Percentiles rank a stretch among this genome's conserved stretches.
Conservation (phyloP, 352 stramenopile genomes). For the Globisporangium paddicum region DNA sequence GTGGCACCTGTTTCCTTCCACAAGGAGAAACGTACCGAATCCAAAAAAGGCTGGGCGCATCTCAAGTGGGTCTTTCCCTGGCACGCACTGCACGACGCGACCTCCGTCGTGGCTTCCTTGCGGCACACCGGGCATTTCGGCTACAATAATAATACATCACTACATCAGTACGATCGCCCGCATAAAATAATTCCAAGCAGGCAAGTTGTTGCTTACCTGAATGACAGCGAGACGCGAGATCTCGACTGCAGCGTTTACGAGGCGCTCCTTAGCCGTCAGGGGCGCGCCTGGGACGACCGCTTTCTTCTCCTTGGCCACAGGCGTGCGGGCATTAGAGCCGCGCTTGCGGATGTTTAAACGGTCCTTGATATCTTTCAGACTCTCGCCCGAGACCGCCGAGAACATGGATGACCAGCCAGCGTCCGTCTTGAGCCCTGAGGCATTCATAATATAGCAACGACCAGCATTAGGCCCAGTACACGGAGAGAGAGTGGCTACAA, state of each 20-base stretch:
- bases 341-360: slow-evolving; percentile 67
- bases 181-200: not conserved
- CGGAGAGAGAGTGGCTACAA: not conserved
- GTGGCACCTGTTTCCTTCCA: too few relatives aligned
- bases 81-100: slow-evolving; percentile 48
- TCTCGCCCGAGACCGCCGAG: slow-evolving; percentile 52
- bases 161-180: not conserved
- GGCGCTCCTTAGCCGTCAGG: slow-evolving; percentile 19
- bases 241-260: slow-evolving; percentile 16
- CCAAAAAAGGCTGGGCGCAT: slow-evolving; percentile 33
- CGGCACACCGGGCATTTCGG: slow-evolving; percentile 39
- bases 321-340: slow-evolving; percentile 47
- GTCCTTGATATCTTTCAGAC: slow-evolving; percentile 79
- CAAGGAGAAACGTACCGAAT: slow-evolving; percentile 21
- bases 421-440: slow-evolving; percentile 60
- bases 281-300: slow-evolving; percentile 13
- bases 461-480: not conserved
- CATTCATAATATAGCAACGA: not conserved
- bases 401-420: slow-evolving; percentile 82
- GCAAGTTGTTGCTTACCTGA: not conserved
- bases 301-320: slow-evolving; percentile 65
- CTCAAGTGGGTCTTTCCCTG: slow-evolving; percentile 55
- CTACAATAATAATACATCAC: not conserved
- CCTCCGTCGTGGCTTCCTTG: slow-evolving; percentile 39
- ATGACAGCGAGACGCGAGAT: slow-evolving; percentile 14